Conservation (phyloP, 2,329 filamentous ascomycete species). For the Sarocladium kiliense region DNA sequence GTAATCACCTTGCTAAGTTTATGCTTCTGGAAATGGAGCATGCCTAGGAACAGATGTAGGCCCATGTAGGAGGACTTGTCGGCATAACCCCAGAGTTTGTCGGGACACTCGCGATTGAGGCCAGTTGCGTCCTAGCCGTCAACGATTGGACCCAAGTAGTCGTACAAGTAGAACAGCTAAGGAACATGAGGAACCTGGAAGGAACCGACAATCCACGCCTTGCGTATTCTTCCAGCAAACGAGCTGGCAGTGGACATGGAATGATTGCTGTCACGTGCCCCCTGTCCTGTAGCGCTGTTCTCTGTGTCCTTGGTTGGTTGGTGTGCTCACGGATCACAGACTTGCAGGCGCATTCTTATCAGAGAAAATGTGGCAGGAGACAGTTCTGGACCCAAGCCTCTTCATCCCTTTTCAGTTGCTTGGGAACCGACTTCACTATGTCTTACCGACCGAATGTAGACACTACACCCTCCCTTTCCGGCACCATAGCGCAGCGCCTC, state of each 20-base stretch:
- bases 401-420: neutral
- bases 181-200: neutral
- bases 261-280: neutral
- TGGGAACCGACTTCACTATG: neutral
- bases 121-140: no score
- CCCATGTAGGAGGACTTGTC: no score
- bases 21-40: no score
- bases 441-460: neutral
- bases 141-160: no score
- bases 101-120: no score
- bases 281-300: no score
- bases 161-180: no score
- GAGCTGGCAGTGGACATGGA: conserved; percentile 13
- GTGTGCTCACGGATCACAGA: neutral
- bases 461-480: neutral
- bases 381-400: neutral
- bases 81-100: no score
- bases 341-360: no score
- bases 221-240: conserved; percentile 14
- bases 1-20: no score
- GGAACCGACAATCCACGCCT: conserved; percentile 13
- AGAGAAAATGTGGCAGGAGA: neutral
- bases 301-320: neutral
- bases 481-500: neutral
- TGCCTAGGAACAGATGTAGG: no score